Evolutionary conservation across 768 basidiomycete genomes (phyloP), one percentile per base, ranked within the genome.

Genomic region (Lactarius deliciosus): DNA sequence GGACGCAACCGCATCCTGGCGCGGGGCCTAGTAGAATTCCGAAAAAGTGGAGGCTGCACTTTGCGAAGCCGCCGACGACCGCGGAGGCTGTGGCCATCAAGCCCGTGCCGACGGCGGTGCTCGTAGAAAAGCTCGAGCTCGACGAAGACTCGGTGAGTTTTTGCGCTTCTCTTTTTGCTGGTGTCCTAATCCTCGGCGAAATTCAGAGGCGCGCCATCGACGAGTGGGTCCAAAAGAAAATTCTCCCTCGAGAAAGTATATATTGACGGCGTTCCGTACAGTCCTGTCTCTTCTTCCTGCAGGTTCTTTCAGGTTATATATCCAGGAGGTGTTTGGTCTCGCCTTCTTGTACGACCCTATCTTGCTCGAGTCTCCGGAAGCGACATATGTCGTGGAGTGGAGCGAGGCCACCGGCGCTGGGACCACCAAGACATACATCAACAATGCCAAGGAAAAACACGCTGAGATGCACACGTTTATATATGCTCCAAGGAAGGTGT

Each of bases 291-390:
- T 45, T 22, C 68, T 41, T 53, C 70, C 56, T n/a, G n/a, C 28
- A 16, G n/a, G 28, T 40, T 61, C 80, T 22, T 73, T 81, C 53
- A 61, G 80, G 66, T 75, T 84, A 65, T 79, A 81, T 5, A 61
- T 86, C 16, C 77, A 80, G 59, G 79, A 81, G 13, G 65, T 75
- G 9, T 63, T 61, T 2, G 68, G 79, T 10, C 72, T 81, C 69
- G 84, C 81, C 0, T 88, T 87, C 66, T 47, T 87, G 10, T 80
- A 83, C 58, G 82, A 85, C 64, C 87, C 87, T 0, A 76, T 87
- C 38, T 76, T 84, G 30, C 76, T 86, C 47, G 86, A 88, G 60
- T 79, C 76, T 1, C 75, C 78, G 10, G 71, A 71, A 4, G 73
- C 71, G 2, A 69, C 83, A 6, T 80, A 82, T 68, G 66, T 87